A percentile compares a stretch with the other conserved stretches of the same genome.
These are phyloP conservation scores for Bruguiera hainesii DNA, from an alignment of 441 rosid species.

Conservation along the genomic window DNA sequence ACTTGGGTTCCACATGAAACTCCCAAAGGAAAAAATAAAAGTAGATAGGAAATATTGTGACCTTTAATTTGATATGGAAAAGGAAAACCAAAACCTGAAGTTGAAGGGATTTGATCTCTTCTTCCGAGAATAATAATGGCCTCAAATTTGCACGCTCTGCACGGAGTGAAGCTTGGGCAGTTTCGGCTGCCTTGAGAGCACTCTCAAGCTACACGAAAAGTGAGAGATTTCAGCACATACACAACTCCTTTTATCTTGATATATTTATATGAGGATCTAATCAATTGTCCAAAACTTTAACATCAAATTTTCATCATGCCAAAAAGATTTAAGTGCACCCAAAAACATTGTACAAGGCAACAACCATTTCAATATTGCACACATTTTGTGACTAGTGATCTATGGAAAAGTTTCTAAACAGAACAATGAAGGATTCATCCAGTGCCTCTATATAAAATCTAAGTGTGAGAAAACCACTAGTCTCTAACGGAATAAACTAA, in stretches of 20 bases:
- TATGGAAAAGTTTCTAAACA: too few species aligned
- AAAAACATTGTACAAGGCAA: too few species aligned
- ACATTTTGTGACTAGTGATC: too few species aligned
- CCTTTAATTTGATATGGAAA: neutral
- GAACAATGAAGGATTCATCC: too few species aligned
- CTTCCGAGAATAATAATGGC: conserved; percentile 74
- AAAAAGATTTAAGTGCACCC: too few species aligned
- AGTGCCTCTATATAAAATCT: too few species aligned
- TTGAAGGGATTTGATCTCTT: conserved; percentile 83
- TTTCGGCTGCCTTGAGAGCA: conserved; percentile 81
- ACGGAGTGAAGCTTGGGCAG: conserved; percentile 63
- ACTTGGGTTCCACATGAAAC: neutral
- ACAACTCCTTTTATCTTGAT: neutral
- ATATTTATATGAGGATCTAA: too few species aligned
- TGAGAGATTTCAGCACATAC: conserved; percentile 6
- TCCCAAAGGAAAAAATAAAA: neutral
- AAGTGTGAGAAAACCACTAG: too few species aligned
- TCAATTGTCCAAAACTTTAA: too few species aligned
- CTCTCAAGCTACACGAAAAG: conserved; percentile 66
- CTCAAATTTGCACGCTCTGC: conserved; percentile 83
- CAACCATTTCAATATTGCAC: too few species aligned
- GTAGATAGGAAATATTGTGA: neutral
- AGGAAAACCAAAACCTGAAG: conserved; percentile 56
- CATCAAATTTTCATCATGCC: too few species aligned
- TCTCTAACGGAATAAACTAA: too few species aligned